These are phyloP conservation scores for Rhynchospora tenuis DNA, from an alignment of 176 grass and related monocot species.

Conservation along the genomic window DNA sequence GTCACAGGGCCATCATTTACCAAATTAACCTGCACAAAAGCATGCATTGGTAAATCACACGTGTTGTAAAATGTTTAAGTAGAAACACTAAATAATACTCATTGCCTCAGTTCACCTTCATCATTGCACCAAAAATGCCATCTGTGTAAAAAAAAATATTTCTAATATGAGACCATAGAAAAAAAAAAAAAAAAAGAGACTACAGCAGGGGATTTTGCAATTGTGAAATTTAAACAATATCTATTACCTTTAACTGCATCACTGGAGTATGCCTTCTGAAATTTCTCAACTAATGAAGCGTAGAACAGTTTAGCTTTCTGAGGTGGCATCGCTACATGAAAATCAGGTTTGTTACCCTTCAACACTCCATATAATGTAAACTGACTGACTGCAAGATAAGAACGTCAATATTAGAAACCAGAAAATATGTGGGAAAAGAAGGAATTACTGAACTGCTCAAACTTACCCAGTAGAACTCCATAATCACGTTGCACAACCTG, in stretches of 20 bases:
- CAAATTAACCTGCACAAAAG: conserved; percentile 68
- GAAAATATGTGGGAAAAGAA: background rate
- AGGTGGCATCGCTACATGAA: conserved; percentile 96
- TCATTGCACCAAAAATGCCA: conserved; percentile 96
- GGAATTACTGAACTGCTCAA: background rate
- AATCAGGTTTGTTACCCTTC: conserved; percentile 98
- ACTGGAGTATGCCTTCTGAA: conserved; percentile 49
- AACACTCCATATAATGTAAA: conserved; percentile 93
- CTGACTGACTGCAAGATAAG: conserved; percentile 59
- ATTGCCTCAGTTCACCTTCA: conserved; percentile 60
- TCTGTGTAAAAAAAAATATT: conserved; percentile 37
- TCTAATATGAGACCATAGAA: conserved; percentile 3
- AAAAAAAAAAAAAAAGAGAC: background rate
- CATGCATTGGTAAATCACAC: conserved; percentile 8
- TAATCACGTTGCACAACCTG: conserved; percentile 78
- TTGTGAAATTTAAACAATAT: background rate
- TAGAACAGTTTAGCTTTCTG: conserved; percentile 87
- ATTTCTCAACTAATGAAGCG: conserved; percentile 73
- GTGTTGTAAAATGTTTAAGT: background rate
- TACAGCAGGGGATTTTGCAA: background rate
- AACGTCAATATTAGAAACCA: conserved; percentile 10
- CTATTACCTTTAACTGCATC: conserved; percentile 70
- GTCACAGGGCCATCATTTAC: conserved; percentile 96
- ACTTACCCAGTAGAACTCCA: conserved; percentile 70
- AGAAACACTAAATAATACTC: conserved; percentile 16